Conservation (phyloP, 441 rosid species). For the Bocquillonia castaneifolia region DNA sequence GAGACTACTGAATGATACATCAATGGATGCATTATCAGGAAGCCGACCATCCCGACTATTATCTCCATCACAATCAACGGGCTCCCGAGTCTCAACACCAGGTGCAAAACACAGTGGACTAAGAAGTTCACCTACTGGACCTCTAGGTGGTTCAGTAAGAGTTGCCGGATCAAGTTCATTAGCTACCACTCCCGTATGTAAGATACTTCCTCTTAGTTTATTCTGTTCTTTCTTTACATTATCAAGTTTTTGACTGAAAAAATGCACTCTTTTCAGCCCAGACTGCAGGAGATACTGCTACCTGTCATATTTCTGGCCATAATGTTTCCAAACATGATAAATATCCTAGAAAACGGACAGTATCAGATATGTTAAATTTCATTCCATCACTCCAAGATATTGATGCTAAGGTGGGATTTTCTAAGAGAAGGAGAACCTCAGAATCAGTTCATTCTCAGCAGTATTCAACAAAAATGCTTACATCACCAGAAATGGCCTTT, state of each 20-base stretch:
- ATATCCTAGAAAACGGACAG: constrained; percentile 58
- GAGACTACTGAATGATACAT: constrained; percentile 38
- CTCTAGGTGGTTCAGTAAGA: constrained; percentile 43
- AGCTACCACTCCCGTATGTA: constrained; percentile 70
- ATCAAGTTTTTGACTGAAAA: constrained; percentile 28
- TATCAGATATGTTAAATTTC: constrained; percentile 62
- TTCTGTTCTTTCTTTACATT: constrained; percentile 17
- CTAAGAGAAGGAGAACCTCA: constrained; percentile 51
- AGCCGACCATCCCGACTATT: constrained; percentile 44
- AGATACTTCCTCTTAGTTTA: constrained; percentile 42
- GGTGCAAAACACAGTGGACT: constrained; percentile 47
- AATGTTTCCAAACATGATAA: constrained; percentile 45
- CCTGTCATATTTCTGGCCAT: constrained; percentile 35
- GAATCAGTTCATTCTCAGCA: constrained; percentile 38
- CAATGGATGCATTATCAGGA: constrained; percentile 38
- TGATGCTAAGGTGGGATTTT: constrained; percentile 34
- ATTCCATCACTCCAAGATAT: constrained; percentile 75
- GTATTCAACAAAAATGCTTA: constrained; percentile 40
- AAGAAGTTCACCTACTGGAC: constrained; percentile 37
- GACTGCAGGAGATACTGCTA: constrained; percentile 41
- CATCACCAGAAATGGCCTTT: constrained; percentile 37
- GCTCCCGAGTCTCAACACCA: constrained; percentile 41
- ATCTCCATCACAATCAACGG: constrained; percentile 52
- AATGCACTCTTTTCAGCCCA: constrained; percentile 47
- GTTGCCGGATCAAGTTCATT: constrained; percentile 38